phyloP scores from a whole-genome alignment of 495 filamentous ascomycete species.

The Annulohypoxylon stygium region DNA sequence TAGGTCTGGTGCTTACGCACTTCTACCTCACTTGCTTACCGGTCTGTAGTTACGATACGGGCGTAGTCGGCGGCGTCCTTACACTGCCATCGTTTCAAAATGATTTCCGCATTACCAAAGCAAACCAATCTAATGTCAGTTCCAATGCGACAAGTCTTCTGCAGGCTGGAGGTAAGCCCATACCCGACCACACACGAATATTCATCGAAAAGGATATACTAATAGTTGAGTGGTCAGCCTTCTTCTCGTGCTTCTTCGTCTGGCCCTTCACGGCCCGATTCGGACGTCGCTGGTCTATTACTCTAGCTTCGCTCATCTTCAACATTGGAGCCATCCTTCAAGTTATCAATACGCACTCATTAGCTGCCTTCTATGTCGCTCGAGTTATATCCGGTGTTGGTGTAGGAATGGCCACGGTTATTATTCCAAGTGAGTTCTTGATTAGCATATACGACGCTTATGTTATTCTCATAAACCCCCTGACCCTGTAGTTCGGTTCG shows the following conservation, averaged over 20 bases:
- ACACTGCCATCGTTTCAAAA: slow-evolving; percentile 67
- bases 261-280: slow-evolving; percentile 59
- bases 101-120: slow-evolving; percentile 59
- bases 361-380: slow-evolving; percentile 62
- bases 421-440: slow-evolving; percentile 57
- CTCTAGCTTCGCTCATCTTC: slow-evolving; percentile 58
- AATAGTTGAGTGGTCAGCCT: slow-evolving; percentile 49
- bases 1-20: not conserved
- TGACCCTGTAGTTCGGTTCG: not conserved
- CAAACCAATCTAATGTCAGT: slow-evolving; percentile 50
- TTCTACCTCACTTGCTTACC: not conserved
- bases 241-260: slow-evolving; percentile 60
- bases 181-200: not conserved
- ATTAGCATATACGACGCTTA: not conserved
- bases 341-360: slow-evolving; percentile 57
- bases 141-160: slow-evolving; percentile 73
- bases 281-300: slow-evolving; percentile 61
- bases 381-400: slow-evolving; percentile 64
- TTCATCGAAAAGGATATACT: not conserved
- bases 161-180: slow-evolving; percentile 57
- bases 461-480: not conserved
- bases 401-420: slow-evolving; percentile 64
- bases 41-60: slow-evolving; percentile 64
- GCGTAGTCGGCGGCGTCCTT: slow-evolving; percentile 70
- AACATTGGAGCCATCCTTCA: slow-evolving; percentile 61